phyloP scores from a whole-genome alignment of 2,329 filamentous ascomycete species.

The Albophoma yamanashiensis region DNA sequence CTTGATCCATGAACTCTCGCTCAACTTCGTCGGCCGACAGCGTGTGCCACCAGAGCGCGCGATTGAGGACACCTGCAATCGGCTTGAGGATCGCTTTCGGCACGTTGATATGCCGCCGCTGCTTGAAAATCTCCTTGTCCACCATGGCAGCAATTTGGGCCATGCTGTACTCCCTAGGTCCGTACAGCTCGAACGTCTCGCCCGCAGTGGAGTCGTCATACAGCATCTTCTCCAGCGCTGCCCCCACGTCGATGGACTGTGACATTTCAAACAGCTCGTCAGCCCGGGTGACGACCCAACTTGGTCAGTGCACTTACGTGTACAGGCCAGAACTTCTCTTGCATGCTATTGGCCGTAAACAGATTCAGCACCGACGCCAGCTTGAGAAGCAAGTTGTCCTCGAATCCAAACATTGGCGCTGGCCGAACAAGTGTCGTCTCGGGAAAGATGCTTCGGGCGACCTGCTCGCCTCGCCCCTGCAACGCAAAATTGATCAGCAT shows the following conservation, averaged over 20 bases:
- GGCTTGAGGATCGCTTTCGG: slow-evolving; percentile 75
- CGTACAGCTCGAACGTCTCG: slow-evolving; percentile 90
- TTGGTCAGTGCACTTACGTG: slow-evolving; percentile 47
- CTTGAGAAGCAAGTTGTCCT: slow-evolving; percentile 82
- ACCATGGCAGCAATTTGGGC: slow-evolving; percentile 79
- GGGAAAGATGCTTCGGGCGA: slow-evolving; percentile 82
- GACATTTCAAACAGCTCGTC: neutral
- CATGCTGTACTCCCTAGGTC: slow-evolving; percentile 85
- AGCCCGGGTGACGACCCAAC: neutral
- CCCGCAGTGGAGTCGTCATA: slow-evolving; percentile 83
- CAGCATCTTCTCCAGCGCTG: slow-evolving; percentile 80
- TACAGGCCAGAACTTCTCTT: slow-evolving; percentile 82
- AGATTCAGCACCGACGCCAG: slow-evolving; percentile 73
- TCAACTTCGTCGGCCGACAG: slow-evolving; percentile 79
- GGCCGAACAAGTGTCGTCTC: slow-evolving; percentile 96
- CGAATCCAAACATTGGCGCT: slow-evolving; percentile 87
- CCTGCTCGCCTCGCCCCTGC: slow-evolving; percentile 67
- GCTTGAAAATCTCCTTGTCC: slow-evolving; percentile 85
- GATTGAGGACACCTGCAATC: slow-evolving; percentile 64
- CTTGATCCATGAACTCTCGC: slow-evolving; percentile 85
- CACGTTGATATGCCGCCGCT: slow-evolving; percentile 81
- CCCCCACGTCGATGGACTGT: slow-evolving; percentile 79
- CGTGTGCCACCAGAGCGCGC: slow-evolving; percentile 78
- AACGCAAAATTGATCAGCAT: neutral
- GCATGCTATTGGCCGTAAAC: slow-evolving; percentile 86